Percentiles rank a stretch among this genome's conserved stretches.
phyloP scores from a whole-genome alignment of 345 rosid species.

The Melaleuca alternifolia region DNA sequence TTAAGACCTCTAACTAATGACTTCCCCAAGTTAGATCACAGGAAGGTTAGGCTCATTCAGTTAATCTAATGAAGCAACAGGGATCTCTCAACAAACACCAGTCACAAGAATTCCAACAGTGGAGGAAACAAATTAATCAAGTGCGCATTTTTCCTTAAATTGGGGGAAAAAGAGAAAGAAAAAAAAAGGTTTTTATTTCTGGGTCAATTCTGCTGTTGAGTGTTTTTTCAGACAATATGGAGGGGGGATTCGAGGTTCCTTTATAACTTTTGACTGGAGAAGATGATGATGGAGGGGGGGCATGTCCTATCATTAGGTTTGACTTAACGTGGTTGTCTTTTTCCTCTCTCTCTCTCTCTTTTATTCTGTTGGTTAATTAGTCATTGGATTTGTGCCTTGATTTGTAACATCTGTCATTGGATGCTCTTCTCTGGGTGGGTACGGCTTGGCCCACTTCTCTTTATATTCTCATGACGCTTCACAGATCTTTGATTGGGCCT shows the following conservation, averaged over 20 bases:
- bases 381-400: neutral
- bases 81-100: neutral
- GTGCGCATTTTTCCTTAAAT: neutral
- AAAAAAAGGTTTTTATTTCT: neutral
- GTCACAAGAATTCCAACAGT: neutral
- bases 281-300: neutral
- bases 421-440: neutral
- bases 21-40: neutral
- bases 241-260: neutral
- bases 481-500: neutral
- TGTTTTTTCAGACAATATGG: neutral
- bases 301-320: neutral
- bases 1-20: fast-evolving
- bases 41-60: neutral
- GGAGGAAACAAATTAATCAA: neutral
- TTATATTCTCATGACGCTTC: neutral
- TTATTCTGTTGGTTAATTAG: neutral
- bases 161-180: fast-evolving
- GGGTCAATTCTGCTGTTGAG: neutral
- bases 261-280: neutral
- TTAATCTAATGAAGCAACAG: neutral
- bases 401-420: neutral
- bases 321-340: neutral
- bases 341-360: neutral
- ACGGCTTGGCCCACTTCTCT: neutral